Conservation (phyloP, 1,284 basidiomycete species). For the Pseudozyma sp. region DNA sequence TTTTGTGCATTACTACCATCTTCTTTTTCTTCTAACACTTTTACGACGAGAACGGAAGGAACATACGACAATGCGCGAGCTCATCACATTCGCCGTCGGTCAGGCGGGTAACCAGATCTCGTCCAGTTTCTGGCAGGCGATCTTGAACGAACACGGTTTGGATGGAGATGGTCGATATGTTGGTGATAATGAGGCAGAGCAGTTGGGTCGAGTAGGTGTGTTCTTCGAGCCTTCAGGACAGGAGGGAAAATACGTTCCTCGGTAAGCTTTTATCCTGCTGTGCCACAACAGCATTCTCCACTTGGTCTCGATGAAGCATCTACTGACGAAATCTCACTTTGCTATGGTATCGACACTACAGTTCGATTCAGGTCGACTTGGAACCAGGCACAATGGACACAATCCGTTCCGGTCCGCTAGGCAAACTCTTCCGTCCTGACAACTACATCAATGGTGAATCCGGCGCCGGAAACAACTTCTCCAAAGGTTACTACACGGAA, state of each 20-base stretch:
- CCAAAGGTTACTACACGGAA: conserved; percentile 74
- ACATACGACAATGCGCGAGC: conserved; percentile 39
- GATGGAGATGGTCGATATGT: conserved; percentile 65
- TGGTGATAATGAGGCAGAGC: conserved; percentile 58
- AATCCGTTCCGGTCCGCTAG: conserved; percentile 76
- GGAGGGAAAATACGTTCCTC: conserved; percentile 67
- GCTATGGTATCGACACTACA: conserved; percentile 74
- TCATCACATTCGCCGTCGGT: conserved; percentile 58
- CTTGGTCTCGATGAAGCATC: neutral
- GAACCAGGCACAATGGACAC: conserved; percentile 89
- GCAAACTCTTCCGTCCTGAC: conserved; percentile 85
- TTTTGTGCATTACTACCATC: neutral
- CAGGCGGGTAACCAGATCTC: conserved; percentile 77
- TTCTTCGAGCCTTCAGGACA: conserved; percentile 67
- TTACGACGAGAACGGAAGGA: neutral
- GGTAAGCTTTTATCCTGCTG: conserved; percentile 16
- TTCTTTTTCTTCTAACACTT: neutral
- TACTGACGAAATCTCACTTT: neutral
- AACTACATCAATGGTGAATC: conserved; percentile 76
- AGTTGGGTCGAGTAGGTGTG: conserved; percentile 63
- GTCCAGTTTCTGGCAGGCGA: conserved; percentile 67
- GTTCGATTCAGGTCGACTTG: conserved; percentile 89
- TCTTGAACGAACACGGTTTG: conserved; percentile 68
- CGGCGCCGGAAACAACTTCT: conserved; percentile 92
- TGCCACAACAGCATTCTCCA: neutral